phyloP scores from a whole-genome alignment of 2,329 filamentous ascomycete species.

The Pseudocercospora ulei region DNA sequence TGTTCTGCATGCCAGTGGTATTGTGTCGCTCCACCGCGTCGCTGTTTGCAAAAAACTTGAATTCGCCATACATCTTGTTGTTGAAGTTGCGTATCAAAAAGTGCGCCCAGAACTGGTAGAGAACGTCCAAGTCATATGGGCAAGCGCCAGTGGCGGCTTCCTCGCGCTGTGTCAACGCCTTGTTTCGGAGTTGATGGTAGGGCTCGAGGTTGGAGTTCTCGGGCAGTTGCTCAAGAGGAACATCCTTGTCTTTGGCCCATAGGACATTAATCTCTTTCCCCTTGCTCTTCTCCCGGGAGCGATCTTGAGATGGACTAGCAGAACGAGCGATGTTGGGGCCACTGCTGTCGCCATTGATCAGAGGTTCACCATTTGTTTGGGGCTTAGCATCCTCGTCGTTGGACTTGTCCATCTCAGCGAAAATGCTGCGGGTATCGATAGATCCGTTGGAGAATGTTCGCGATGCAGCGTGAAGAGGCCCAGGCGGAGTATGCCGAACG shows the following conservation, averaged over 20 bases:
- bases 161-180: constrained; percentile 44
- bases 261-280: constrained; percentile 34
- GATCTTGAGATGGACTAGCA: constrained; percentile 18
- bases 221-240: constrained; percentile 38
- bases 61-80: constrained; percentile 63
- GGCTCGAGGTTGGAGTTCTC: constrained; percentile 42
- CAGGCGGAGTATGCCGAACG: constrained; percentile 36
- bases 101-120: constrained; percentile 67
- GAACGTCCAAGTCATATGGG: constrained; percentile 52
- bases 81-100: constrained; percentile 67
- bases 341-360: constrained; percentile 24
- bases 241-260: constrained; percentile 45
- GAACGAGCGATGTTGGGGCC: constrained; percentile 14
- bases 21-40: constrained; percentile 49
- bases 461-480: constrained; percentile 36
- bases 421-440: constrained; percentile 46
- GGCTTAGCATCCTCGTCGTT: constrained; percentile 33
- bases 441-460: constrained; percentile 49
- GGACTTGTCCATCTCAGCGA: constrained; percentile 39
- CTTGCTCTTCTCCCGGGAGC: constrained; percentile 19
- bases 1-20: constrained; percentile 50
- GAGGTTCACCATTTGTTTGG: constrained; percentile 33
- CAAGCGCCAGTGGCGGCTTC: constrained; percentile 39
- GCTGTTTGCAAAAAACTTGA: constrained; percentile 56
- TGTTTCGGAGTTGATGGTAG: constrained; percentile 42